Evolutionary conservation across 176 grass and related monocot species (phyloP), one percentile per base, ranked within the genome.

Genomic region (Eragrostis curvula): DNA sequence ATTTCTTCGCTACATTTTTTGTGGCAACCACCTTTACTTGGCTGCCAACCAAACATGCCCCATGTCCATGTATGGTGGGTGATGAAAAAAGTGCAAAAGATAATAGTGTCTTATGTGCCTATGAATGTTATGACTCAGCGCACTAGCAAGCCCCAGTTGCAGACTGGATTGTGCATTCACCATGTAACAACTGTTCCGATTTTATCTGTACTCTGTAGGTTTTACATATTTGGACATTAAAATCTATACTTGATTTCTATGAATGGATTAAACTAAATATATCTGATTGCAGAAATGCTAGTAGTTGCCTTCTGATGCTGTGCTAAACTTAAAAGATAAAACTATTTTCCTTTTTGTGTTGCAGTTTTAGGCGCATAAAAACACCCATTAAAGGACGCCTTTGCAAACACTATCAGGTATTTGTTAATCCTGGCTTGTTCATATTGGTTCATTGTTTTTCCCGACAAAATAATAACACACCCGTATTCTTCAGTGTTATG

Each of bases 381-480:
- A 94, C 78, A 75, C 93, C 97, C 55, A 82, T 96, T 63, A 99
- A 92, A 89, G 97, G 97, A 5, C 55, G 70, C 40, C 89, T 93
- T 70, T 99, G 97, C 87, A 99, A 93, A 80, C 97, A 99, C 81
- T 91, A 91, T 83, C 93, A 96, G 91, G 97, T 99, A 68, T 70
- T 79, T 8, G 75, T 70, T 84, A 39, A 83, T 84, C 30, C 50
- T 59, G 0, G 51, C 68, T 71, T 86, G 14, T 71, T 75, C 74
- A 52, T 80, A 55, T 81, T 81, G 50, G n/a, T 83, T 69, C 30
- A 15, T 30, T 70, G n/a, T 64, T 47, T 47, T 80, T 78, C 17
- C 52, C 27, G 17, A 77, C n/a, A 48, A 61, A 80, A 62, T 69
- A 41, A 51, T 91, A 55, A 87, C 59, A 56, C 48, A 52, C 1